Base-by-base conservation (phyloP, 805 yeast species). In the Peterozyma xylosa region DNA sequence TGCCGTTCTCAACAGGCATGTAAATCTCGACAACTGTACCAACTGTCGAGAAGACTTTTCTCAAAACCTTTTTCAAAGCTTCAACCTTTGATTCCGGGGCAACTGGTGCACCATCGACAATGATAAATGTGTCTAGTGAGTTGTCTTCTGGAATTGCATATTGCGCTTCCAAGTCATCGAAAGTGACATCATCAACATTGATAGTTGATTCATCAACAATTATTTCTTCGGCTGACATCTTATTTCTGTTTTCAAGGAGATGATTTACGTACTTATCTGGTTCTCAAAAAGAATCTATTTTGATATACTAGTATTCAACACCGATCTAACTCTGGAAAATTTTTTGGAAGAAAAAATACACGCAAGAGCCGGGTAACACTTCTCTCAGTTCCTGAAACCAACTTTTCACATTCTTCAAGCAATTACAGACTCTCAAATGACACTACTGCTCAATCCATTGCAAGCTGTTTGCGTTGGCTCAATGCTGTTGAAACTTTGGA, bases 101-200 rank as follows among this genome's bases (percentile, higher is more conserved):
- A 49, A 88, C 72, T 53, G 99, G 99, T 10, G 96, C 90, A 39
- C 99, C 99, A 61, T 89, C 97, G 42, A 88, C 84, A 30, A 91
- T 86, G 46, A 91, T 79, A 58, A 78, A 89, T 56, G 77, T 77
- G 57, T 86, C 96, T 45, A 86, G 72, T 41, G 80, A 76, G 46
- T 73, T 67, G 42, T 76, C 78, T 45, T 77, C 74, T 42, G 60
- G 56, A 41, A 84, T 80, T 18, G 76, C 64, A 63, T 74, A 88
- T 64, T 86, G 71, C 45, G 74, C 80, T 63, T 91, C 97, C 58
- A 91, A 73, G 62, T 90, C 97, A 48, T 87, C 68, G 67, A 86
- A 89, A 61, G 84, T 91, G 54, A 86, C 67, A 51, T 82, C 82
- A 41, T 67, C 50, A n/a, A 64, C 29, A 53, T 82, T 85, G 46